Evolutionary conservation across 2,329 filamentous ascomycete species (phyloP).

Genomic region (Cladosporium sp.): DNA sequence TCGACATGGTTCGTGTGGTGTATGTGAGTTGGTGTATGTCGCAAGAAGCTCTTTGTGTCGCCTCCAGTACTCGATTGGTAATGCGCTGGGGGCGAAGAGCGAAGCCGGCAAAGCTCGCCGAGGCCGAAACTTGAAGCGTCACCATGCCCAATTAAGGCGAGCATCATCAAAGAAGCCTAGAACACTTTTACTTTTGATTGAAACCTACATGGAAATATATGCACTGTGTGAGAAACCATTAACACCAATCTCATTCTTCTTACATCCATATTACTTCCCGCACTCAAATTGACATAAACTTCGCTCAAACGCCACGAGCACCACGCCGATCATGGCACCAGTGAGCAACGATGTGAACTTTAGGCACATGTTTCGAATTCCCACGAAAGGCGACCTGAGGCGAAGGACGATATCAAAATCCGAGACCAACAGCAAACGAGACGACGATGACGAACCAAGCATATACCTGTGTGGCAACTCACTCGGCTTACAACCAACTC

Average conservation of each 20-base stretch:
- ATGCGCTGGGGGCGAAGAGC: constrained; percentile 12
- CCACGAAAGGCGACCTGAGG: constrained; percentile 19
- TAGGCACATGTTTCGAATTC: constrained; percentile 18
- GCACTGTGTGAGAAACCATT: not conserved
- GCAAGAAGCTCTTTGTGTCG: not conserved
- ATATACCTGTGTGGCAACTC: constrained; percentile 92
- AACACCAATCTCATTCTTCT: not conserved
- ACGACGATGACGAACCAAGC: constrained; percentile 43
- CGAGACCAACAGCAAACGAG: not conserved
- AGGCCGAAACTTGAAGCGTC: constrained; percentile 5
- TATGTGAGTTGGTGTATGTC: not conserved
- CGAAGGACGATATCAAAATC: constrained; percentile 3
- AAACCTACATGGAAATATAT: not conserved
- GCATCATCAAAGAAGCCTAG: not conserved
- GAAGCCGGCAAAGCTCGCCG: constrained; percentile 7
- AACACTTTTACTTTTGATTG: not conserved
- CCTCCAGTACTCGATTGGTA: constrained; percentile 17
- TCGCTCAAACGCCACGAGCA: not conserved
- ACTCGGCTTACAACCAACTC: constrained; percentile 76
- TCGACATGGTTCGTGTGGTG: not conserved
- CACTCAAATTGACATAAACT: not conserved
- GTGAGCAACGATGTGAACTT: constrained; percentile 11
- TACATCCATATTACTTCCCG: not conserved
- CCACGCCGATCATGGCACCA: not conserved
- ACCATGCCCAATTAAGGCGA: not conserved